These are phyloP conservation scores for Exophiala oligosperma DNA, from an alignment of 2,329 filamentous ascomycete species.

Conservation along the genomic window DNA sequence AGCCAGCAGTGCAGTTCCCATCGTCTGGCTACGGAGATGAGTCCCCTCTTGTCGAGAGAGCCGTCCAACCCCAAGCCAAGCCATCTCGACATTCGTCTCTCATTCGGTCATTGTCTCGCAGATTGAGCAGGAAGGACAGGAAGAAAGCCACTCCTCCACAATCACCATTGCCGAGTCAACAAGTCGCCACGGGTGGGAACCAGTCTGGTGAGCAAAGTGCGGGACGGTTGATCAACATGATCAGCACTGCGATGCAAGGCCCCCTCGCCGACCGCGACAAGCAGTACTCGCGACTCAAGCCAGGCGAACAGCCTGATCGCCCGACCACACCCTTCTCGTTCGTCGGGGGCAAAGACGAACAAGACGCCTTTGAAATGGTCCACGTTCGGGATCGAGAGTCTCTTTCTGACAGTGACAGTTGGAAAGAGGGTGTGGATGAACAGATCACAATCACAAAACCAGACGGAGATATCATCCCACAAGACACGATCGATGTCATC, in stretches of 20 bases:
- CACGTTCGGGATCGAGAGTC: slow-evolving; percentile 14
- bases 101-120: slow-evolving; percentile 25
- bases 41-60: slow-evolving; percentile 19
- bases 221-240: slow-evolving; percentile 26
- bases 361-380: slow-evolving; percentile 28
- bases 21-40: slow-evolving; percentile 21
- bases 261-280: slow-evolving; percentile 12
- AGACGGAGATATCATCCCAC: slow-evolving; percentile 7
- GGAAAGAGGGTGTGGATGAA: slow-evolving; percentile 5
- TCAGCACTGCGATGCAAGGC: slow-evolving; percentile 24
- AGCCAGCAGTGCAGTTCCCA: slow-evolving; percentile 7
- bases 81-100: slow-evolving; percentile 26
- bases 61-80: slow-evolving; percentile 12
- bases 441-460: slow-evolving; percentile 8
- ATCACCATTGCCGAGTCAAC: slow-evolving; percentile 26
- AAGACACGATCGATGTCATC: slow-evolving; percentile 22
- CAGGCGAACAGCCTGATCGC: slow-evolving; percentile 60
- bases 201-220: slow-evolving; percentile 23
- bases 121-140: slow-evolving; percentile 26
- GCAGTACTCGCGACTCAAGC: slow-evolving; percentile 18
- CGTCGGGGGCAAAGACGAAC: slow-evolving; percentile 53
- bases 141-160: not conserved
- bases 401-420: slow-evolving; percentile 16
- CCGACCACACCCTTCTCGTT: slow-evolving; percentile 71
- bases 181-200: slow-evolving; percentile 14